Base-by-base conservation (phyloP, 2,329 filamentous ascomycete genomes). In the Chrysosporium queenslandicum region DNA sequence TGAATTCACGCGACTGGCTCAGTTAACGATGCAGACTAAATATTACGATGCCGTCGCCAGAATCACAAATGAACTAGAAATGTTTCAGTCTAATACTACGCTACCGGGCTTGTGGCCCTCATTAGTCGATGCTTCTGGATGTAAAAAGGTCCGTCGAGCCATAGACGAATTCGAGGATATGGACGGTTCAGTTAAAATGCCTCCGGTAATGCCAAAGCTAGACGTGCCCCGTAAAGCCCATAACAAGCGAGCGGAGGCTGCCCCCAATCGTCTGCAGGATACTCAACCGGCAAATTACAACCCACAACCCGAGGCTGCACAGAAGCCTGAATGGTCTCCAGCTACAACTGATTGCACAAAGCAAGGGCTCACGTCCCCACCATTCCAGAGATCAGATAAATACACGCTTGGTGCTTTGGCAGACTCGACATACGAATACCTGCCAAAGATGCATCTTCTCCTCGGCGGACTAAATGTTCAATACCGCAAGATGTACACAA, bases 91-190 rank as follows among this genome's bases (percentile, higher is more conserved):
- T 21, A 40, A 58, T 14, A 72, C 70, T 3, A 63, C 60, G 7
- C 56, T 73, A 1, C 62, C 68, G 0, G 70, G 70, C 1, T 53
- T 73, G 53, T 73, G 68, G 68, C 69, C 70, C 1, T 58, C 66
- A 58, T 74, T 73, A 36, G 70, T 96, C 11, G 87, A 95, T 68
- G 82, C 85, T 8, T 86, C 83, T 23, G 89, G 89, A 4, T 94
- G 89, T 66, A 83, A 67, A 51, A 45, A 25, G 12, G 18, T 27
- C 11, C 20, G 12, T 16, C 25, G 23, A 16, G 2, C 16, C 12
- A n/a, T 11, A 62, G 12, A 54, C 65, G 45, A 50, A 53, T 21
- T 67, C 67, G 46, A 56, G 57, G 52, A 60, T 1, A 7, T 29
- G 4, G 64, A 48, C 51, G 59, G 8, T 60, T 64, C 29, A 45